Evolutionary conservation across 2,329 filamentous ascomycete species (phyloP).

Genomic region (Zasmidium cellare): DNA sequence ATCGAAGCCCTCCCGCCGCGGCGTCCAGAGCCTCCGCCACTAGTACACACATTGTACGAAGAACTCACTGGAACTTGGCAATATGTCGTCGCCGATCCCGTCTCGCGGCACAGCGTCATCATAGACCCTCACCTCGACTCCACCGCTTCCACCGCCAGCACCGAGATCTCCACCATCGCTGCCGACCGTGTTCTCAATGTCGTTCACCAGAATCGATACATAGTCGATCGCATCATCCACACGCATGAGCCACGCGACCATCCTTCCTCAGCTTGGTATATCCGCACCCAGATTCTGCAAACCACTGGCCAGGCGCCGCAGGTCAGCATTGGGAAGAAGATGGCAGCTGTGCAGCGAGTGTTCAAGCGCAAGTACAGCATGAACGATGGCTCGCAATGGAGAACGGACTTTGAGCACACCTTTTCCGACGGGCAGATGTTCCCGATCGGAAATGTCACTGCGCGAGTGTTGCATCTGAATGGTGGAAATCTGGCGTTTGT

Average conservation of each 20-base stretch:
- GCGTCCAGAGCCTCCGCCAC: constrained; percentile 15
- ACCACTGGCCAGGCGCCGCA: constrained; percentile 17
- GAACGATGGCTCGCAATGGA: constrained; percentile 18
- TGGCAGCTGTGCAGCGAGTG: constrained; percentile 19
- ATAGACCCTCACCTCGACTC: constrained; percentile 65
- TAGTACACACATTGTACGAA: constrained; percentile 39
- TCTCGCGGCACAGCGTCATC: constrained; percentile 51
- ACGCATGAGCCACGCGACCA: constrained; percentile 21
- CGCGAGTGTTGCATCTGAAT: constrained; percentile 17
- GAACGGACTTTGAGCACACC: constrained; percentile 13
- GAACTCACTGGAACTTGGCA: constrained; percentile 58
- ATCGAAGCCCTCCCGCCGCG: not conserved
- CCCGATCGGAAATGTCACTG: constrained; percentile 16
- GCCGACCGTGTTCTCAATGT: constrained; percentile 22
- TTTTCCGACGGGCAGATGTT: constrained; percentile 22
- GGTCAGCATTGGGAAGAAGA: constrained; percentile 16
- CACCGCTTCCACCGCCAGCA: constrained; percentile 38
- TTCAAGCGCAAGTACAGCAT: constrained; percentile 24
- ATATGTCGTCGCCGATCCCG: constrained; percentile 59
- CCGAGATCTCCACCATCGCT: constrained; percentile 22
- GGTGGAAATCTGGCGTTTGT: constrained; percentile 22
- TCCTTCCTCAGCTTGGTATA: constrained; percentile 24
- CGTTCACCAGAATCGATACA: constrained; percentile 19
- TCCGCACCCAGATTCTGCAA: constrained; percentile 22
- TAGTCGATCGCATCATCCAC: constrained; percentile 23